A percentile compares a stretch with the other conserved stretches of the same genome.
Conservation (phyloP, 257 asterid genomes). For the Datura wrightii region DNA sequence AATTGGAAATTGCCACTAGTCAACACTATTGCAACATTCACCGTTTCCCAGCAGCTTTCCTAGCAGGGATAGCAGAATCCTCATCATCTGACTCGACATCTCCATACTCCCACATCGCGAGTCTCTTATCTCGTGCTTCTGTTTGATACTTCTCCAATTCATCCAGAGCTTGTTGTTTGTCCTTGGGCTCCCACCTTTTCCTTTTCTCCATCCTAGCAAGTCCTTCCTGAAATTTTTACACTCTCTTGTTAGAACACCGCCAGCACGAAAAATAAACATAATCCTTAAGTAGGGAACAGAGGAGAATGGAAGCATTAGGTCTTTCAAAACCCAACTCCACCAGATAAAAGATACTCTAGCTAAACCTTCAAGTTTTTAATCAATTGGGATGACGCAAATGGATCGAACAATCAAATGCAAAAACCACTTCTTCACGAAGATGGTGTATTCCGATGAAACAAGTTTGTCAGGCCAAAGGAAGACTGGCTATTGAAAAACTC, state of each 20-base stretch:
- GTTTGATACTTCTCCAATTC: conserved; percentile 78
- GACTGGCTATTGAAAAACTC: not conserved
- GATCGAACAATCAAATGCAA: not conserved
- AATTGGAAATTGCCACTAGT: conserved; percentile 15
- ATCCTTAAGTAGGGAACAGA: not conserved
- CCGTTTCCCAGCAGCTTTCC: conserved; percentile 84
- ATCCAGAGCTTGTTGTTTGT: conserved; percentile 54
- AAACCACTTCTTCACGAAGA: not conserved
- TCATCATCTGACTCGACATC: conserved; percentile 94
- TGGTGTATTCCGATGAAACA: not conserved
- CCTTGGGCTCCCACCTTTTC: conserved; percentile 55
- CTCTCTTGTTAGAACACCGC: not conserved
- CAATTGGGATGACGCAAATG: not conserved
- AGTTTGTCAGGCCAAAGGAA: not conserved
- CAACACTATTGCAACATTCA: conserved; percentile 34
- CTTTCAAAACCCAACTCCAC: not conserved
- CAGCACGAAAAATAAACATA: not conserved
- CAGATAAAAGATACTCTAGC: not conserved
- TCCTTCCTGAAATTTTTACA: conserved; percentile 71
- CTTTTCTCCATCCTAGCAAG: conserved; percentile 94
- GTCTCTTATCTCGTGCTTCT: conserved; percentile 74
- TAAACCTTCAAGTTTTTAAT: not conserved
- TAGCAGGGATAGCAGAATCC: conserved; percentile 63
- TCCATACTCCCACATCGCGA: conserved; percentile 98
- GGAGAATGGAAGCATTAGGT: not conserved